Evolutionary conservation across 176 grass and related monocot genomes (phyloP).

Genomic region (Dactylis glomerata): DNA sequence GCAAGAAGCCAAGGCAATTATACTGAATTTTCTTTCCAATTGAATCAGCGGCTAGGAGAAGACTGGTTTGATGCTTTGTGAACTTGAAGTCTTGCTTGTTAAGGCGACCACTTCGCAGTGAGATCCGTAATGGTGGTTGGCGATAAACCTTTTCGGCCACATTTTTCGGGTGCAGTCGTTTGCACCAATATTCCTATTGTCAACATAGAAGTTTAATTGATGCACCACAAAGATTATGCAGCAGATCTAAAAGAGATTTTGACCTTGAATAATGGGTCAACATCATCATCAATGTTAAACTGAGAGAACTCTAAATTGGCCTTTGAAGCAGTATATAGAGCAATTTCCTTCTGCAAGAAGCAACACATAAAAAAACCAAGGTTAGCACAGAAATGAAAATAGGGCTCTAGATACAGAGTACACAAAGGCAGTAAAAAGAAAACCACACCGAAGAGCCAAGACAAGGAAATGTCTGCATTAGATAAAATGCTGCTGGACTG

Average conservation of each 20-base stretch:
- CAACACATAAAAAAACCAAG: conserved; percentile 25
- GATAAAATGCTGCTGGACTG: conserved; percentile 11
- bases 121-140: conserved; percentile 74
- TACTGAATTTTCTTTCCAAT: conserved; percentile 91
- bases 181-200: conserved; percentile 97
- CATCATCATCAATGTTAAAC: conserved; percentile 96
- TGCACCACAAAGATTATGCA: conserved; percentile 1
- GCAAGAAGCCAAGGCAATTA: conserved; percentile 75
- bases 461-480: neutral
- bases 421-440: conserved; percentile 1
- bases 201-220: conserved; percentile 16
- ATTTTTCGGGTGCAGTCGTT: conserved; percentile 92
- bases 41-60: conserved; percentile 74
- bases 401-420: conserved; percentile 16
- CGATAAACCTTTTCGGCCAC: conserved; percentile 94
- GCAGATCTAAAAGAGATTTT: neutral
- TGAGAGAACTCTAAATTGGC: conserved; percentile 94
- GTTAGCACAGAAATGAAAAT: conserved; percentile 22
- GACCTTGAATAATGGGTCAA: conserved; percentile 99
- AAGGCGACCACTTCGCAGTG: conserved; percentile 75
- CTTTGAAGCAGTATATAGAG: conserved; percentile 96
- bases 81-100: conserved; percentile 92
- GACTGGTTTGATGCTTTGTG: conserved; percentile 76
- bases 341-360: conserved; percentile 92
- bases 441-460: neutral